A percentile compares a stretch with the other conserved stretches of the same genome.
phyloP scores from a whole-genome alignment of 2,329 filamentous ascomycete genomes.

The Apiospora phragmitis region DNA sequence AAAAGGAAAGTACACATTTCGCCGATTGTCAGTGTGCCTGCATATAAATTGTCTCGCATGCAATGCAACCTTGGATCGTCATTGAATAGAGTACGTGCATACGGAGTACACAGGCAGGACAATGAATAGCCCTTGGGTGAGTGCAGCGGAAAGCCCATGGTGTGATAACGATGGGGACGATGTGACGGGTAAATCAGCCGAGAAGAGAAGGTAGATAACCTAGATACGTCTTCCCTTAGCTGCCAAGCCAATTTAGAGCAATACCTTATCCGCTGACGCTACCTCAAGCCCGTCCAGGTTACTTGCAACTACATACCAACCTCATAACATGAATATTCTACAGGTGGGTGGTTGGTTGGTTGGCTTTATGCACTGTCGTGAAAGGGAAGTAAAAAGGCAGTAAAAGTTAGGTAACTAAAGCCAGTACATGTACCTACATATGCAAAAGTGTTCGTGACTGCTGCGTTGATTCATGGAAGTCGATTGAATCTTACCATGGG shows the following conservation, averaged over 20 bases:
- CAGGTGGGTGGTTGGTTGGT: neutral
- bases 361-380: neutral
- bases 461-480: neutral
- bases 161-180: neutral
- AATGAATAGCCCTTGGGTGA: conserved; percentile 16
- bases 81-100: neutral
- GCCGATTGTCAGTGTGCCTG: neutral
- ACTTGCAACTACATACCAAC: neutral
- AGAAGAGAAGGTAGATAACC: conserved; percentile 23
- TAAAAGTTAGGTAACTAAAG: too few relatives aligned
- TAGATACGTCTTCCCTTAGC: neutral
- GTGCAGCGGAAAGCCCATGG: neutral
- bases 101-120: conserved; percentile 12
- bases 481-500: neutral
- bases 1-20: neutral
- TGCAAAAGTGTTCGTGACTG: too few relatives aligned
- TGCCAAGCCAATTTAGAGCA: neutral
- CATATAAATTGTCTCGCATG: conserved; percentile 1
- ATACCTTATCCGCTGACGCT: neutral
- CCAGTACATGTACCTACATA: too few relatives aligned
- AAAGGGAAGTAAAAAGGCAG: too few relatives aligned
- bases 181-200: conserved; percentile 21
- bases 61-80: neutral
- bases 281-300: neutral
- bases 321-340: neutral